Evolutionary conservation across 1,139 yeast genomes (phyloP).

Genomic region (Yamadazyma triangularis): DNA sequence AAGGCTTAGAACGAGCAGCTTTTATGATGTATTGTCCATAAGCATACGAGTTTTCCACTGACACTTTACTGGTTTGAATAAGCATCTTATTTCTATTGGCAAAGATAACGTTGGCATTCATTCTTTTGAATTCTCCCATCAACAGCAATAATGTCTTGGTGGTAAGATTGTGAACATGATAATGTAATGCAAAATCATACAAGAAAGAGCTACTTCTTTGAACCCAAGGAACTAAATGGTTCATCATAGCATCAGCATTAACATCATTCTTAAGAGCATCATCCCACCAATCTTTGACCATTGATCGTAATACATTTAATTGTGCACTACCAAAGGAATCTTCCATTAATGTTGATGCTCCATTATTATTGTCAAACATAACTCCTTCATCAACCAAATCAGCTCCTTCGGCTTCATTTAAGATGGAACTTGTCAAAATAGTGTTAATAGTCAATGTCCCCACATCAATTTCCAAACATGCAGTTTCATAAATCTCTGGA

Average conservation of each 20-base stretch:
- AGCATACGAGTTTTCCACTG: slow-evolving; percentile 87
- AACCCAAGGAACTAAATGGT: slow-evolving; percentile 84
- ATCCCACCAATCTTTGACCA: slow-evolving; percentile 95
- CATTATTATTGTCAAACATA: slow-evolving; percentile 37
- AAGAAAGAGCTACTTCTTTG: slow-evolving; percentile 67
- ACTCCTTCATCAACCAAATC: slow-evolving; percentile 60
- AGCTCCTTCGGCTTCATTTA: slow-evolving; percentile 88
- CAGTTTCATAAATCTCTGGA: slow-evolving; percentile 75
- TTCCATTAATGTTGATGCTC: slow-evolving; percentile 57
- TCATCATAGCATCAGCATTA: slow-evolving; percentile 83
- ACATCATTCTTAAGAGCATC: slow-evolving; percentile 66
- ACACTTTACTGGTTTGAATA: slow-evolving; percentile 63
- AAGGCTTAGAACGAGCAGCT: slow-evolving; percentile 73
- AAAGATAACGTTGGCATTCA: slow-evolving; percentile 75
- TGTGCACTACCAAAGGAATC: slow-evolving; percentile 82
- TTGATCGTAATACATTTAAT: slow-evolving; percentile 58
- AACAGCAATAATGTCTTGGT: slow-evolving; percentile 80
- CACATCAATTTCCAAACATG: slow-evolving; percentile 75
- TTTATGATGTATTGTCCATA: slow-evolving; percentile 85
- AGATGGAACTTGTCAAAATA: slow-evolving; percentile 73
- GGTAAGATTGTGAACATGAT: slow-evolving; percentile 84
- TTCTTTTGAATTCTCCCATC: slow-evolving; percentile 70
- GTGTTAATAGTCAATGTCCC: slow-evolving; percentile 83
- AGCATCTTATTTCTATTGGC: slow-evolving; percentile 78
- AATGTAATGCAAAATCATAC: slow-evolving; percentile 75